phyloP scores from a whole-genome alignment of 148 eudicot genomes.

The Polygonum aviculare region DNA sequence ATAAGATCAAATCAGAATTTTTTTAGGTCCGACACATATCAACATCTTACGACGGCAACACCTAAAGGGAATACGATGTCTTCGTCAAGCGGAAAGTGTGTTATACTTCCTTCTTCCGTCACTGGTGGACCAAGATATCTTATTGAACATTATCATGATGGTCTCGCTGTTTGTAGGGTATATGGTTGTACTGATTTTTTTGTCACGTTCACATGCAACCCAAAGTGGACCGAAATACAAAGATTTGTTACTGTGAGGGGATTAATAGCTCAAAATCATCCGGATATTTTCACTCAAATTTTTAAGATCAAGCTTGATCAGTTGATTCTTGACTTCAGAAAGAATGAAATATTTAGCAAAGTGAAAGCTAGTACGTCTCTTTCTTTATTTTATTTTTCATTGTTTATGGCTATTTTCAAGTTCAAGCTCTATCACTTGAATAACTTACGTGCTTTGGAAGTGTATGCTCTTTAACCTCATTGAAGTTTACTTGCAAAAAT shows the following conservation, averaged over 20 bases:
- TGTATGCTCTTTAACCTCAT: no score
- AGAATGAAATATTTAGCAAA: background rate
- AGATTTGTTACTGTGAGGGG: background rate
- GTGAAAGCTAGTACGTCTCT: background rate
- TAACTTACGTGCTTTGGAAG: no score
- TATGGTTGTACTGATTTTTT: constrained; percentile 14
- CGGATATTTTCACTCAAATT: constrained; percentile 12
- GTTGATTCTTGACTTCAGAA: constrained; percentile 5
- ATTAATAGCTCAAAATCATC: background rate
- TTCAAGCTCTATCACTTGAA: no score
- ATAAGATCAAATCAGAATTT: background rate
- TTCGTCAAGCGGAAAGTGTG: background rate
- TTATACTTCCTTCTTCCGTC: background rate
- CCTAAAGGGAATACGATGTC: background rate
- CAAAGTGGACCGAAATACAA: constrained; percentile 17
- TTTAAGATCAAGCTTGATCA: constrained; percentile 22
- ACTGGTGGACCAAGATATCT: background rate
- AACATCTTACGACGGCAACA: background rate
- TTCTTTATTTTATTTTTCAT: background rate
- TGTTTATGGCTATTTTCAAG: no score
- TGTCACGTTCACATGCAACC: constrained; percentile 16
- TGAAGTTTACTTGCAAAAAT: no score
- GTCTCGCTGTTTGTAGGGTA: constrained; percentile 9
- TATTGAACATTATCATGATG: constrained; percentile 12
- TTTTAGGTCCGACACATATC: background rate